phyloP scores from a whole-genome alignment of 805 yeast species.

The Saccharomycopsis schoenii region DNA sequence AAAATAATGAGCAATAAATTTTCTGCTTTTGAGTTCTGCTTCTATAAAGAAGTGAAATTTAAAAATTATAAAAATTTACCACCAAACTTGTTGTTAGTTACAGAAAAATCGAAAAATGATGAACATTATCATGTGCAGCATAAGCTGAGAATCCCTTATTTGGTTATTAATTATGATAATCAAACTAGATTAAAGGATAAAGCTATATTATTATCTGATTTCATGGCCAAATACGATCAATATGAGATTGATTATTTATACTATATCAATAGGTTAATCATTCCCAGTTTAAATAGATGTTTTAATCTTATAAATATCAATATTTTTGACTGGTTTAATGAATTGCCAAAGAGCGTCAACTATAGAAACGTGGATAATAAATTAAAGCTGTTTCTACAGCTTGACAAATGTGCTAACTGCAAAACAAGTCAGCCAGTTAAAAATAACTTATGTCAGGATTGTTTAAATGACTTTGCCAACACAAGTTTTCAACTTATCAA shows the following conservation, averaged over 20 bases:
- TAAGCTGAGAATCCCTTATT: constrained; percentile 77
- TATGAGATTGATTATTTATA: constrained; percentile 65
- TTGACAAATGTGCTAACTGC: not conserved
- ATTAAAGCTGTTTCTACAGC: not conserved
- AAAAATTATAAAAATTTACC: constrained; percentile 84
- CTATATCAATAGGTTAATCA: constrained; percentile 70
- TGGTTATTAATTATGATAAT: constrained; percentile 49
- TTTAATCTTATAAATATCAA: constrained; percentile 79
- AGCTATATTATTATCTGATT: constrained; percentile 69
- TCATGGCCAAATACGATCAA: constrained; percentile 30
- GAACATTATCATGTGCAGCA: constrained; percentile 77
- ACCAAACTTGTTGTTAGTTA: constrained; percentile 85
- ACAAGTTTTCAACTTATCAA: not conserved
- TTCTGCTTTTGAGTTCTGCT: constrained; percentile 74
- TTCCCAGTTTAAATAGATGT: constrained; percentile 84
- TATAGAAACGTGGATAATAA: not conserved
- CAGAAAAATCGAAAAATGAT: constrained; percentile 51
- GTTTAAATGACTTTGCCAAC: not conserved
- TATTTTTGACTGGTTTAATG: constrained; percentile 63
- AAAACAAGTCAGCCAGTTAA: not conserved
- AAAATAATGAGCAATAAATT: constrained; percentile 56
- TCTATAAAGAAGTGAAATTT: constrained; percentile 79
- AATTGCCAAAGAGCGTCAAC: constrained; percentile 37
- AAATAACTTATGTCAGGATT: not conserved
- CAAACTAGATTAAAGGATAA: constrained; percentile 61